Percentiles rank a stretch among this genome's conserved stretches.
These are phyloP conservation scores for Hyaloperonospora brassicae DNA, from an alignment of 352 stramenopile genomes.

Conservation along the genomic window DNA sequence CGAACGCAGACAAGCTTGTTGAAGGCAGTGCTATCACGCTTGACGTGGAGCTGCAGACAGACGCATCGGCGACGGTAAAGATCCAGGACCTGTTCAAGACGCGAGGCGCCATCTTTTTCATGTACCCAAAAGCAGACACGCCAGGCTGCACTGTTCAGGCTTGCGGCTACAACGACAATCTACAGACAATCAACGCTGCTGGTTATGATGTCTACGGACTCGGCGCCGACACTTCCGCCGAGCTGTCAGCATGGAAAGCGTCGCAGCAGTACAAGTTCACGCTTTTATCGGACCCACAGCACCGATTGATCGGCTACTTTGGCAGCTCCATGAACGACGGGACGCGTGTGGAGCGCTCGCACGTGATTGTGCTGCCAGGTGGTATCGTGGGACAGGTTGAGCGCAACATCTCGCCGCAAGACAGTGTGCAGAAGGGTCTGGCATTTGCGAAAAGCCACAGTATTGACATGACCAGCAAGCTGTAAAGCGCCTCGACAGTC, in stretches of 20 bases:
- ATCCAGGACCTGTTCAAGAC: conserved; percentile 71
- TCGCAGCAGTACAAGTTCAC: conserved; percentile 75
- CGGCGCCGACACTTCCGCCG: conserved; percentile 54
- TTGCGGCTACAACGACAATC: conserved; percentile 79
- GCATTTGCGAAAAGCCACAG: conserved; percentile 46
- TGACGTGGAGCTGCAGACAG: conserved; percentile 58
- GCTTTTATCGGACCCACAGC: conserved; percentile 73
- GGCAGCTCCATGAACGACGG: conserved; percentile 60
- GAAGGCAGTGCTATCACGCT: conserved; percentile 47
- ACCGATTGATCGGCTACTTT: conserved; percentile 71
- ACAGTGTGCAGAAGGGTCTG: conserved; percentile 76
- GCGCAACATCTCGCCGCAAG: conserved; percentile 60
- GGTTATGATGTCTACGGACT: conserved; percentile 80
- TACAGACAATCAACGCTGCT: conserved; percentile 59
- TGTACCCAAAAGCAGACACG: conserved; percentile 83
- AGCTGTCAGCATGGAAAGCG: conserved; percentile 71
- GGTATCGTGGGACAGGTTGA: conserved; percentile 67
- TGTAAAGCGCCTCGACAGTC: conserved; percentile 15
- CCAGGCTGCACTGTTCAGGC: conserved; percentile 78
- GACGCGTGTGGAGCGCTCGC: conserved; percentile 66
- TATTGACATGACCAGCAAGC: conserved; percentile 24
- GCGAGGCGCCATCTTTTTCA: conserved; percentile 80
- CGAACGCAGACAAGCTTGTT: conserved; percentile 18
- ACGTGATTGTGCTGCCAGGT: conserved; percentile 76
- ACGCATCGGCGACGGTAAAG: conserved; percentile 46